A percentile compares a stretch with the other conserved stretches of the same genome.
phyloP scores from a whole-genome alignment of 306 rosid genomes.

The Citrullus amarus region DNA sequence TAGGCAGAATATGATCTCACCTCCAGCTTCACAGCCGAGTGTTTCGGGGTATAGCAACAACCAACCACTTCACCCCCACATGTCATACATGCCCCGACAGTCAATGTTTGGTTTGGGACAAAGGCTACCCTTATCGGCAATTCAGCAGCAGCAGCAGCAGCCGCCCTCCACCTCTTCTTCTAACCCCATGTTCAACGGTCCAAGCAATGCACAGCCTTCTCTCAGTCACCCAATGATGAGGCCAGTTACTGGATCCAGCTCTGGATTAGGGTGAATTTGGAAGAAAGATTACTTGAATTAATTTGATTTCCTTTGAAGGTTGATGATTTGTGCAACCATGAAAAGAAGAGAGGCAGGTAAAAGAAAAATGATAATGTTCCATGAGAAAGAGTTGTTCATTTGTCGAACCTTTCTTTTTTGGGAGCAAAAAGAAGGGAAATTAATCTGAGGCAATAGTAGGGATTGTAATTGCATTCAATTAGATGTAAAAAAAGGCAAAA shows the following conservation, averaged over 20 bases:
- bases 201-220: constrained; percentile 51
- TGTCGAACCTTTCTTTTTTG: constrained; percentile 17
- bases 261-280: constrained; percentile 66
- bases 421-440: constrained; percentile 6
- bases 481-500: constrained; percentile 21
- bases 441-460: constrained; percentile 24
- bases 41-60: constrained; percentile 53
- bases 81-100: constrained; percentile 70
- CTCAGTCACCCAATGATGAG: constrained; percentile 70
- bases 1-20: constrained; percentile 67
- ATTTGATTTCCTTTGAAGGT: constrained; percentile 27
- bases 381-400: constrained; percentile 13
- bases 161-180: constrained; percentile 40
- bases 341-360: constrained; percentile 19
- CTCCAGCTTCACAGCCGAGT: constrained; percentile 76
- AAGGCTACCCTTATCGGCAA: constrained; percentile 68
- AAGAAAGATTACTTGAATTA: constrained; percentile 18
- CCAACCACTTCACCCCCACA: constrained; percentile 73
- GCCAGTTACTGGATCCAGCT: constrained; percentile 80
- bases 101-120: constrained; percentile 78
- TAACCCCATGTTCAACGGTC: constrained; percentile 54
- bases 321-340: constrained; percentile 10
- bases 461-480: constrained; percentile 44
- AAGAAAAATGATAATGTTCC: constrained; percentile 20
- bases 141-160: constrained; percentile 26